Evolutionary conservation across 352 stramenopile species (phyloP), one percentile per base, ranked within the genome.

Genomic region (Pilasporangium apinafurcum): DNA sequence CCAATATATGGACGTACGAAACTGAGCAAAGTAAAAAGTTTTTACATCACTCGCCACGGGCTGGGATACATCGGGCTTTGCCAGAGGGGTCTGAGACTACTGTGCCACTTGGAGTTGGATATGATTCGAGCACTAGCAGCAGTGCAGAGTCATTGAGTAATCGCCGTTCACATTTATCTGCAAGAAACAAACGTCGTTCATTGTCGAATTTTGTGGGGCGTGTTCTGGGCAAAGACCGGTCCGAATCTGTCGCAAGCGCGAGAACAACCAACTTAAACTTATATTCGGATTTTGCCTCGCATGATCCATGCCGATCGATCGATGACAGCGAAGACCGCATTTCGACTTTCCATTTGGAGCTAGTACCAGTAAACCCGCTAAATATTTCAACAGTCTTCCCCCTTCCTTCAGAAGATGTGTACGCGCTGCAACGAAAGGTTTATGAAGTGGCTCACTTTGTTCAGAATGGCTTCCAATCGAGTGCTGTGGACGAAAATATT

Each of bases 371-470:
- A 14, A 70, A 86, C 4, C 74, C 78, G 5, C 51, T 73, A 16
- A 78, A 65, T 20, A 85, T 90, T 37, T 81, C 74, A 5, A 85
- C 76, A 0, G 68, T 90, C 6, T 90, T 90, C 42, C 78, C 77
- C n/a, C 28, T 90, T 16, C 77, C 77, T 14, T 83, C 71, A 1
- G 72, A 84, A 39, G 77, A 90, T 34, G 65, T 82, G 2, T 86
- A 83, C 20, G 74, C 69, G 2, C 46, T 80, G n/a, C 77, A 90
- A 29, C 71, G 74, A 13, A 86, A 87, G 51, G 68, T 87, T 8
- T 75, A 85, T 48, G 75, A 87, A 33, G 75, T 87, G 5, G 75
- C 75, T 0, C 68, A 85, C 36, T 75, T 78, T 14, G 75, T 87
- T 9, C 68, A 83, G 26, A 82, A 68, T 25, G 75, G 75, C 0